Conservation (phyloP, 495 filamentous ascomycete genomes). For the Emericellopsis terricola region DNA sequence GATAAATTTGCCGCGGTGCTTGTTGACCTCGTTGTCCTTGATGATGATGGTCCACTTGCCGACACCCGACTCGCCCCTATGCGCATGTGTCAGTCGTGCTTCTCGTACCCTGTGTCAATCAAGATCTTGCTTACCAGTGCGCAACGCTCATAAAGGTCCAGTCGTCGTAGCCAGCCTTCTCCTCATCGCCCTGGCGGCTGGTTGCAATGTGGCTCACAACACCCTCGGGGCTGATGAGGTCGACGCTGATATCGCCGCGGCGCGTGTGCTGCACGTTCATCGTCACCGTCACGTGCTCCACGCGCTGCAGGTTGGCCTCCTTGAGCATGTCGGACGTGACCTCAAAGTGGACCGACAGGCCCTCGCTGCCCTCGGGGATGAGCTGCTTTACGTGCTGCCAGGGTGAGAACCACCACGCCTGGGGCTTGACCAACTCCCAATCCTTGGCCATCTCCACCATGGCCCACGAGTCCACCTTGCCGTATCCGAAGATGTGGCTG, state of each 20-base stretch:
- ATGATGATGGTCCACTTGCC: conserved; percentile 85
- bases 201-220: conserved; percentile 72
- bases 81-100: conserved; percentile 9
- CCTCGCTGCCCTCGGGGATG: conserved; percentile 74
- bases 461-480: conserved; percentile 76
- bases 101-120: too few species aligned
- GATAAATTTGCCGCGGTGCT: conserved; percentile 53
- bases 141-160: conserved; percentile 99
- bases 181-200: conserved; percentile 44
- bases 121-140: conserved; percentile 54
- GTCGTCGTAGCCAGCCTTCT: conserved; percentile 60
- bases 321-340: conserved; percentile 61
- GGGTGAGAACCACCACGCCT: conserved; percentile 84
- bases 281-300: conserved; percentile 92
- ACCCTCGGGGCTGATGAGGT: conserved; percentile 69
- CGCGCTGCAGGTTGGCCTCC: conserved; percentile 60
- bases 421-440: conserved; percentile 86
- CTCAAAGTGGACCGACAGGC: conserved; percentile 57
- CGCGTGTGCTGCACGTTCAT: conserved; percentile 85
- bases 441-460: conserved; percentile 73
- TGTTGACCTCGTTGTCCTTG: conserved; percentile 70
- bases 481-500: conserved; percentile 89
- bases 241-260: conserved; percentile 84
- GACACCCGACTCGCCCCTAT: conserved; percentile 72
- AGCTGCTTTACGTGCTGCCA: conserved; percentile 76